Base-by-base conservation (phyloP, 23 red algal genomes). In the Gracilariopsis chorda region DNA sequence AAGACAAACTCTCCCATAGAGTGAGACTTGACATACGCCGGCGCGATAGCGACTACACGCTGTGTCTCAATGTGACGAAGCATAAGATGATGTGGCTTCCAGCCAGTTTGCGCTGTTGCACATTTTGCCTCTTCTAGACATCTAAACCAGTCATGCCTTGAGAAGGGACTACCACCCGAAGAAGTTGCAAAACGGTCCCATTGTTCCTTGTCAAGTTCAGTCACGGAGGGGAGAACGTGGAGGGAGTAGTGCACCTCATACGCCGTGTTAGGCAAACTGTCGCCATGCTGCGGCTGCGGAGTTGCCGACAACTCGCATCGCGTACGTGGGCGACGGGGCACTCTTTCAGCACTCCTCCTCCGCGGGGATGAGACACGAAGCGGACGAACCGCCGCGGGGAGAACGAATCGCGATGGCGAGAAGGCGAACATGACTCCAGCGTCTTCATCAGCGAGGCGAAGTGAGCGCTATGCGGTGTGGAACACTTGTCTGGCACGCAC, bases 1-100 rank as follows among this genome's bases (percentile, higher is more conserved):
- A 98, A 98, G 0, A 98, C 92, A 65, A 98, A 98, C 86, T 98
- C 96, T 24, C 96, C 96, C 36, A 94, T 32, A 3, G 84, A 91
- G 51, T 98, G 79, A 20, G 40, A 51, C 61, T 98, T 98, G 44
- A 94, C 40, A 40, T 98, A 98, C 0, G 82, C 63, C 42, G 91
- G 91, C 8, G 84, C 88, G 21, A 87, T 65, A 20, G 86, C 96
- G 20, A 94, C 36, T 20, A 98, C 61, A 1, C 46, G 19, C 0
- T 63, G 46, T 13, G 75, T 48, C 29, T 21, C 23, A 17, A 13
- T 53, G 20, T 90, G 56, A 25, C 87, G 77, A 3, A 97, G 13
- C 33, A 90, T 44, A n/a, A 93, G 17, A 65, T 97, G 95, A 35
- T 51, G 67, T 27, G 96, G 91, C 17, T 48, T 73, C 96, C 96